Percentiles rank a stretch among this genome's conserved stretches.
phyloP scores from a whole-genome alignment of 495 filamentous ascomycete species.

The Penicillium ucsense region DNA sequence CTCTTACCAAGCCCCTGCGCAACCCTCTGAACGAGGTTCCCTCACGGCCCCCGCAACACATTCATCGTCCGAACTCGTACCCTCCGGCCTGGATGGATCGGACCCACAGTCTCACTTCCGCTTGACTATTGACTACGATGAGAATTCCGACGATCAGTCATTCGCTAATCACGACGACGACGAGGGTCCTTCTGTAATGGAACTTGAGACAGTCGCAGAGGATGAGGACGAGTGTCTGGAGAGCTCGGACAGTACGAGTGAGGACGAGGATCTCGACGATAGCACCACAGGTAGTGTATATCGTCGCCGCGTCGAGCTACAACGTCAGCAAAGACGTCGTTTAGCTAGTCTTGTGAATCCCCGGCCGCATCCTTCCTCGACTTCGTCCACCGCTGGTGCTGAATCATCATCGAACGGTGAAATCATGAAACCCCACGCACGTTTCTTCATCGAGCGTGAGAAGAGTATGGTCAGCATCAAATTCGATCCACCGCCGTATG shows the following conservation, averaged over 20 bases:
- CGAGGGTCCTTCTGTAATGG: slow-evolving; percentile 12
- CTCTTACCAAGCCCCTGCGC: slow-evolving; percentile 26
- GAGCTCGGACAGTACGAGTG: slow-evolving; percentile 45
- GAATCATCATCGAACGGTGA: slow-evolving; percentile 24
- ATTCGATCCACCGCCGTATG: slow-evolving; percentile 82
- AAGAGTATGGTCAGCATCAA: slow-evolving; percentile 79
- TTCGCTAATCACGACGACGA: slow-evolving; percentile 20
- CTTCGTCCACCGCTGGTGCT: neutral
- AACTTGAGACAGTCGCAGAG: slow-evolving; percentile 16
- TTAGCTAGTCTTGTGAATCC: slow-evolving; percentile 21
- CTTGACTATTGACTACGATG: slow-evolving; percentile 42
- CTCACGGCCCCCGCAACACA: slow-evolving; percentile 16
- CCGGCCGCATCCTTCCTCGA: slow-evolving; percentile 4
- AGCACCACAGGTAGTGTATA: slow-evolving; percentile 10
- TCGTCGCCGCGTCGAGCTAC: slow-evolving; percentile 23
- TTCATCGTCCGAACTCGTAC: slow-evolving; percentile 15
- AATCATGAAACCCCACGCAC: slow-evolving; percentile 60
- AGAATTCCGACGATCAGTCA: slow-evolving; percentile 29
- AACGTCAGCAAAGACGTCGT: slow-evolving; percentile 20
- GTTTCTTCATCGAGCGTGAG: slow-evolving; percentile 67
- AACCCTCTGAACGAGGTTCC: slow-evolving; percentile 19
- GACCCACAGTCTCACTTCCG: slow-evolving; percentile 32
- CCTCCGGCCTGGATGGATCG: slow-evolving; percentile 4
- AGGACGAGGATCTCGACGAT: slow-evolving; percentile 18
- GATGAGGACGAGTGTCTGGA: slow-evolving; percentile 38